Evolutionary conservation across 2,329 filamentous ascomycete species (phyloP).

Genomic region (Pseudogymnoascus sp.): DNA sequence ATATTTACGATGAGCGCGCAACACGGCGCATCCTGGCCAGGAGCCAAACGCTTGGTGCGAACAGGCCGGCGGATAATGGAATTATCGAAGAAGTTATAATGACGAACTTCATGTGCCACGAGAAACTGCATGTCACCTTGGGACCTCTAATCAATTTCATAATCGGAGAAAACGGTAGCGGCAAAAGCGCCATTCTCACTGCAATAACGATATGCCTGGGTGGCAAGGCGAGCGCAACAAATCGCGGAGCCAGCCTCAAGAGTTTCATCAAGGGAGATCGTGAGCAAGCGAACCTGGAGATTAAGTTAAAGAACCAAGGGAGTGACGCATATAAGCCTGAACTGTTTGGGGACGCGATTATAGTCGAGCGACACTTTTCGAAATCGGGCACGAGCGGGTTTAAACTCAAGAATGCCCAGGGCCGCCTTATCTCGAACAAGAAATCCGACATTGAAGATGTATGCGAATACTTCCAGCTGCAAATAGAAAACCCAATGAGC

Average conservation of each 20-base stretch:
- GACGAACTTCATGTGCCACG: constrained; percentile 94
- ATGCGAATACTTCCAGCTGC: constrained; percentile 82
- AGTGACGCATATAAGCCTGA: constrained; percentile 75
- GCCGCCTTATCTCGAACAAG: constrained; percentile 67
- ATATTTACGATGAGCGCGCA: constrained; percentile 52
- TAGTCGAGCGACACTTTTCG: constrained; percentile 83
- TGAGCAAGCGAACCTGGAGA: constrained; percentile 65
- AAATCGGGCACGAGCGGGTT: constrained; percentile 68
- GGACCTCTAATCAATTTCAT: constrained; percentile 97
- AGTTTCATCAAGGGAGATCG: constrained; percentile 83
- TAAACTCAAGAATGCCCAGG: constrained; percentile 69
- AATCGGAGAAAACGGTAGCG: constrained; percentile 93
- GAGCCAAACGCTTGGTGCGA: constrained; percentile 48
- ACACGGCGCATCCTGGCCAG: constrained; percentile 50
- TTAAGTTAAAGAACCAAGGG: constrained; percentile 86
- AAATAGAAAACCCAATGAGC: constrained; percentile 95
- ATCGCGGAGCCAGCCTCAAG: constrained; percentile 82
- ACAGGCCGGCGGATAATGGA: constrained; percentile 69
- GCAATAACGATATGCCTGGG: constrained; percentile 91
- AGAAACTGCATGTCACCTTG: constrained; percentile 69
- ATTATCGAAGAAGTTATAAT: constrained; percentile 84
- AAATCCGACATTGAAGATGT: constrained; percentile 86
- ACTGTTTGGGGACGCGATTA: constrained; percentile 74
- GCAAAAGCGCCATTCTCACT: constrained; percentile 91
- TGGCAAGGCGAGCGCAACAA: constrained; percentile 85